These are phyloP conservation scores for Kingdonia uniflora DNA, from an alignment of 164 flowering plant species.

Conservation along the genomic window DNA sequence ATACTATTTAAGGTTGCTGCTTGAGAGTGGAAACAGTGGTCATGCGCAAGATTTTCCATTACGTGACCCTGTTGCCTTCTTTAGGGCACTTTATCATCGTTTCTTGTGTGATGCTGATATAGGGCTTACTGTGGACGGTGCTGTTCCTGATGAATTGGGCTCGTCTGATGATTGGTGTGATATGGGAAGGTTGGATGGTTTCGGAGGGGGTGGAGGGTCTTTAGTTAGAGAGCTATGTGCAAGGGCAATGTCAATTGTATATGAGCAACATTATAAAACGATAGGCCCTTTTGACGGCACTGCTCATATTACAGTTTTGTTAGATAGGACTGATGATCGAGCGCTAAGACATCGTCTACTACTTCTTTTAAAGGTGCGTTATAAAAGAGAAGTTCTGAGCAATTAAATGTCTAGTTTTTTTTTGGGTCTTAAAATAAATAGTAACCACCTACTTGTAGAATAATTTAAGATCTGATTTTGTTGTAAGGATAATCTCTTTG, in stretches of 20 bases:
- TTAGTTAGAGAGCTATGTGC: slow-evolving; percentile 99
- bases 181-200: slow-evolving; percentile 96
- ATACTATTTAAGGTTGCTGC: slow-evolving; percentile 86
- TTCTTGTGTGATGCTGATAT: slow-evolving; percentile 95
- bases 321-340: slow-evolving; percentile 94
- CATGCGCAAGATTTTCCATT: slow-evolving; percentile 88
- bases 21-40: slow-evolving; percentile 81
- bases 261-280: slow-evolving; percentile 76
- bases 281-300: slow-evolving; percentile 95
- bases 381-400: background rate
- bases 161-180: slow-evolving; percentile 99
- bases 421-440: too few species aligned
- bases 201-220: slow-evolving; percentile 97
- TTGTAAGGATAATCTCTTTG: too few species aligned
- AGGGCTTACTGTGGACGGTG: slow-evolving; percentile 94
- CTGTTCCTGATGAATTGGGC: slow-evolving; percentile 93
- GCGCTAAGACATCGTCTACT: slow-evolving; percentile 90
- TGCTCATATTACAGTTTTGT: slow-evolving; percentile 86
- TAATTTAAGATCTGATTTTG: too few species aligned
- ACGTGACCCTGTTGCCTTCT: slow-evolving; percentile 93
- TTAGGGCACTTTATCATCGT: slow-evolving; percentile 90
- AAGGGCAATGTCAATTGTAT: slow-evolving; percentile 96
- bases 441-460: too few species aligned
- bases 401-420: too few species aligned
- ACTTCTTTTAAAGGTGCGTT: slow-evolving; percentile 72